A percentile compares a stretch with the other conserved stretches of the same genome.
phyloP scores from a whole-genome alignment of 2,329 filamentous ascomycete genomes.

The Sporothrix dimorphospora region DNA sequence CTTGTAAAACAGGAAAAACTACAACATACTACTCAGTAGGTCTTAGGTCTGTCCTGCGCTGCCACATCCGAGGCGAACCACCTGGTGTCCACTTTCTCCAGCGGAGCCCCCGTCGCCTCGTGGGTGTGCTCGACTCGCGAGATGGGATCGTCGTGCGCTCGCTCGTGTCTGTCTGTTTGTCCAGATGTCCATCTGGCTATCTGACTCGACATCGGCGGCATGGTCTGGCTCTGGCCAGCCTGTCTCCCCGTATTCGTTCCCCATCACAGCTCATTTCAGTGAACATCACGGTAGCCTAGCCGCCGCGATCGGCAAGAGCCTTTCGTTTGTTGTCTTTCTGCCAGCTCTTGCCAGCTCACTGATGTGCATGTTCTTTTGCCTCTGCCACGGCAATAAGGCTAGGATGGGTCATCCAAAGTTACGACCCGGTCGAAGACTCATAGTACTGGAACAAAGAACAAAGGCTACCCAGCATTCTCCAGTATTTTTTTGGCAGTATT shows the following conservation, averaged over 20 bases:
- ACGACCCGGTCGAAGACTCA: neutral
- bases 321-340: neutral
- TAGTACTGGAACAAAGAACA: constrained; percentile 4
- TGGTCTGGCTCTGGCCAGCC: neutral
- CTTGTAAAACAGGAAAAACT: neutral
- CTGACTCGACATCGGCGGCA: neutral
- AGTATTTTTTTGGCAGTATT: neutral
- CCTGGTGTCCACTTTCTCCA: neutral
- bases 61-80: neutral
- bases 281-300: constrained; percentile 7
- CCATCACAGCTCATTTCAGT: neutral
- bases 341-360: neutral
- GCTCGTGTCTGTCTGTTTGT: neutral
- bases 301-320: neutral
- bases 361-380: neutral
- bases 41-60: neutral
- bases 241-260: constrained; percentile 5
- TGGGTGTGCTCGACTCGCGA: neutral
- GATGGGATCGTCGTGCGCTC: neutral
- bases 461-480: neutral
- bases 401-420: neutral
- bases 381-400: neutral
- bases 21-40: no score
- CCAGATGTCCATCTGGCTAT: neutral
- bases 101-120: neutral